Evolutionary conservation across 176 grass and related monocot genomes (phyloP), one percentile per base, ranked within the genome.

Genomic region (Luzula sylvatica): DNA sequence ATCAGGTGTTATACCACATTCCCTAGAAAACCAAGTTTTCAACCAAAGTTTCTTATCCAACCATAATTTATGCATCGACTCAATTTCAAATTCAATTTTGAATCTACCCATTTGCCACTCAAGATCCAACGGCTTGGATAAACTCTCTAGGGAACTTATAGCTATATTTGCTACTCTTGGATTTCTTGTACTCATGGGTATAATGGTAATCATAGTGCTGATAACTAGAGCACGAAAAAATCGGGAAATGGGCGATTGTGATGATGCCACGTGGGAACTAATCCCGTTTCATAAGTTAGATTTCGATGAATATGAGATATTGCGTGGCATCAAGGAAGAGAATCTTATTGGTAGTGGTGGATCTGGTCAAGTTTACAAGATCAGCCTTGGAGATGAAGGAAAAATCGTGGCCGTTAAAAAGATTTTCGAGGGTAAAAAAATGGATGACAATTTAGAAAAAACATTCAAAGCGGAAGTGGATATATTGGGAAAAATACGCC

Each of bases 261-360:
- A 82, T 35, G 7, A 44, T 0, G 42, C 40, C 8, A 1, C 3
- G 12, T 94, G 82, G 78, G 82, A 79, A 47, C 28, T 73, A 38
- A 82, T 54, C 15, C 0, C 42, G 2, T 94, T 94, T 55, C 56
- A 67, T 0, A n/a, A 26, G 7, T 8, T 82, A 2, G 53, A 71
- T 16, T 82, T 94, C 56, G 67, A 30, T 0, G 67, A 73, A 23
- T 12, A 40, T 8, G 70, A 51, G 61, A 27, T 94, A 4, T 3
- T 50, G 4, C 13, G 14, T 5, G 43, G 48, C 2, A 61, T 87
- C 42, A 64, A 3, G 0, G 87, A 82, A 0, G 67, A 73, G 3
- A 69, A 94, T 46, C 7, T 78, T 8, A 78, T 94, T 49, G 87
- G 81, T 24, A 56, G 66, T 50, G 87, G 87, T 0, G 81, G 87